Evolutionary conservation across 2,329 filamentous ascomycete species (phyloP), one percentile per base, ranked within the genome.

Genomic region (Alternaria sp.): DNA sequence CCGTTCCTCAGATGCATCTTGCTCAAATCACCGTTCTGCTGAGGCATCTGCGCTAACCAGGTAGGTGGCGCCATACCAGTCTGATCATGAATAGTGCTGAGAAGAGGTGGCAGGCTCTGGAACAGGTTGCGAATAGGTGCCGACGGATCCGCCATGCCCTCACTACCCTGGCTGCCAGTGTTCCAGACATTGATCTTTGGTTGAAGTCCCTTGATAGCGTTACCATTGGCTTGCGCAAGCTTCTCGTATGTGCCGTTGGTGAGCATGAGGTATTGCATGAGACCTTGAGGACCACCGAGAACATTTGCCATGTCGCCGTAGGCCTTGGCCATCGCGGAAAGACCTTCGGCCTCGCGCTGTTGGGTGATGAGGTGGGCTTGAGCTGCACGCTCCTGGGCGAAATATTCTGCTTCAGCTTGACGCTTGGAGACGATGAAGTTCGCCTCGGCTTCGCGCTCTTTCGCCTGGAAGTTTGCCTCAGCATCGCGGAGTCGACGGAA

Each of bases 101-200:
- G 89, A 20, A 96, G 84, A 5, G 93, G 93, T 36, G 93, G 93
- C 63, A 96, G 82, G 76, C 89, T 91, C 83, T 95, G 92, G 81
- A 95, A 94, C 38, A 96, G 85, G 69, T 94, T 94, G 66, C 92
- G 85, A 80, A 95, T 90, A 4, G 90, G 85, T 1, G 86, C 86
- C 25, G 85, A 81, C 9, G 84, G 78, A 60, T 92, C 89, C 57
- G 86, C 81, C 63, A 59, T 63, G 20, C 75, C 64, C 12, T 74
- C 69, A 11, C 79, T 81, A 16, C 75, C 83, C 43, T 85, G 81
- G 50, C 80, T 77, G 0, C 91, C 91, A 9, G 92, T 96, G 76
- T 92, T 95, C 93, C 92, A 97, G 27, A 94, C 89, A 64, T 89
- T 93, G 81, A 96, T 95, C 89, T 96, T 96, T 66, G 93, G 93